Evolutionary conservation across 805 yeast species (phyloP), one percentile per base, ranked within the genome.

Genomic region (Yarrowia alimentaria): DNA sequence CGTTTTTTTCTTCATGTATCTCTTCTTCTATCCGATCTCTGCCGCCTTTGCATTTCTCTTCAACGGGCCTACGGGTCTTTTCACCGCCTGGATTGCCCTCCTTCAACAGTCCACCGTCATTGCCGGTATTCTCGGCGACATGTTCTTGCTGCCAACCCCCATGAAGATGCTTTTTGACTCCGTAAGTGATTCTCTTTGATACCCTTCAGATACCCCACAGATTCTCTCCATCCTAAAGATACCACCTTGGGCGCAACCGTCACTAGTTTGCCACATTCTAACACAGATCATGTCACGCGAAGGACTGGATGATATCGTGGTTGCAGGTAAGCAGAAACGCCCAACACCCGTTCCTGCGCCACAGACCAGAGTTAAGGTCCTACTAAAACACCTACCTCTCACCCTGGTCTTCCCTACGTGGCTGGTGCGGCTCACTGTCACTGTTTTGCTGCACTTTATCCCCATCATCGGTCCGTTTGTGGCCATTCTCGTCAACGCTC

Each of bases 381-480:
- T 61, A 48, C 17, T 72, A 24, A 63, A 65, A 51, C 51, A 61
- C 4, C 42, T 71, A 10, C 79, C 80, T 0, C 57, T 58, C 17
- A 60, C 58, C 24, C 20, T 71, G 17, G 53, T 71, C 1, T 69
- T 76, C 17, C 77, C 78, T 0, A 60, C 63, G 22, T 69, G 77
- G 65, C 43, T 76, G 0, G 13, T 64, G 6, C 68, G 72, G 50
- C 67, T 72, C 2, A 1, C 71, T 0, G 12, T 69, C 0, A 62
- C 70, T 16, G 57, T 76, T 13, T 12, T 68, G 0, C 59, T 81
- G 10, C 72, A 75, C 22, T 62, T 72, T 48, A 68, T 83, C 11
- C 89, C 89, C 0, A 28, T 80, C 6, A 14, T 77, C 5, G 89
- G 89, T 0, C 84, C 85, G 0, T n/a, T 74, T 5, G 19, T 78